Conservation (phyloP, 2,329 filamentous ascomycete species). For the Cephalotrichum gorgonifer region DNA sequence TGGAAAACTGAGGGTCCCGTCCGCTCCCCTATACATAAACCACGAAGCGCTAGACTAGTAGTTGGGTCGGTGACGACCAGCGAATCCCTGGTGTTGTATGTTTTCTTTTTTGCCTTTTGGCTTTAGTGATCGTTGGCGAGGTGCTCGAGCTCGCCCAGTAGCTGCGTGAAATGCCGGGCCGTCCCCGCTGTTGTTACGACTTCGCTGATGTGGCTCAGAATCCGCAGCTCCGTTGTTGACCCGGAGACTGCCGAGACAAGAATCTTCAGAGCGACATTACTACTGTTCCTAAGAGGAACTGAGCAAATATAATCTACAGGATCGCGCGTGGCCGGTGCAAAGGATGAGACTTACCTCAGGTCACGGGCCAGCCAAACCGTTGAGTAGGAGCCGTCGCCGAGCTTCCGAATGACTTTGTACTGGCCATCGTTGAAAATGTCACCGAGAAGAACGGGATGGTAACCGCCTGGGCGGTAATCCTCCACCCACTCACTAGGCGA, state of each 20-base stretch:
- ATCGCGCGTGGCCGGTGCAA: neutral
- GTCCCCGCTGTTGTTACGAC: slow-evolving; percentile 11
- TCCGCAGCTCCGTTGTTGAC: slow-evolving; percentile 10
- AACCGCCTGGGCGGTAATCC: slow-evolving; percentile 26
- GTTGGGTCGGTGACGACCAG: too few species aligned
- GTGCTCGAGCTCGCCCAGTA: slow-evolving; percentile 18
- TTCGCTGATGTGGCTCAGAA: slow-evolving; percentile 11
- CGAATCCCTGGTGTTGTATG: too few species aligned
- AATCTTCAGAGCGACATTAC: slow-evolving; percentile 17
- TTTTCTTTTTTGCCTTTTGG: too few species aligned
- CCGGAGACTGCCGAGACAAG: slow-evolving; percentile 9
- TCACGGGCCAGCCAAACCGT: slow-evolving; percentile 35
- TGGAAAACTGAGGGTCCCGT: too few species aligned
- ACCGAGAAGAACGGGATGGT: slow-evolving; percentile 30
- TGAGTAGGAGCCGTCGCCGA: slow-evolving; percentile 31
- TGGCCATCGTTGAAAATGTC: slow-evolving; percentile 26
- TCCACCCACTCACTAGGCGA: slow-evolving; percentile 19
- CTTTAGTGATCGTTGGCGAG: too few species aligned
- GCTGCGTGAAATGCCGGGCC: slow-evolving; percentile 18
- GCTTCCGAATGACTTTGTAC: slow-evolving; percentile 32
- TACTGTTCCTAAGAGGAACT: slow-evolving; percentile 10
- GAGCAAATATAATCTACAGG: neutral
- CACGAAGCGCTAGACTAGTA: too few species aligned
- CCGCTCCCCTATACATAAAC: too few species aligned
- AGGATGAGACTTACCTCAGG: slow-evolving; percentile 10